Percentiles rank a stretch among this genome's conserved stretches.
phyloP scores from a whole-genome alignment of 306 rosid genomes.

The Acacia acuminata region DNA sequence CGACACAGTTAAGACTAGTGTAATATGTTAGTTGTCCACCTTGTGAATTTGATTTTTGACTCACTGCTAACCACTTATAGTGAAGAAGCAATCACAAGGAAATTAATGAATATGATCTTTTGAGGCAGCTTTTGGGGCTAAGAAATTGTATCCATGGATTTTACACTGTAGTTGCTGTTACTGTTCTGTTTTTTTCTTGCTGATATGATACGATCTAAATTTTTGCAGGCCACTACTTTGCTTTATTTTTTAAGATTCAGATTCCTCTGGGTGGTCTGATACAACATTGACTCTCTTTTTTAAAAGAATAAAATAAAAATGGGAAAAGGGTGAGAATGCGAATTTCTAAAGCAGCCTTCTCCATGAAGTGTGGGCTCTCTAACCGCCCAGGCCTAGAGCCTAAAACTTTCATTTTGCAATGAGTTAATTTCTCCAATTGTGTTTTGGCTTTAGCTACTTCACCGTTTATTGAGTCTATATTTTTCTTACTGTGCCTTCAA shows the following conservation, averaged over 20 bases:
- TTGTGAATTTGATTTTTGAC: conserved; percentile 23
- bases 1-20: background rate
- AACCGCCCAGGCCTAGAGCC: background rate
- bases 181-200: background rate
- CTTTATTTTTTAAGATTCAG: background rate
- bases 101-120: conserved; percentile 14
- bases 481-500: conserved; percentile 25
- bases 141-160: background rate
- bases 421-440: conserved; percentile 6
- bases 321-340: background rate
- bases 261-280: conserved; percentile 6
- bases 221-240: background rate
- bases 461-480: background rate
- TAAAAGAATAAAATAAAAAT: background rate
- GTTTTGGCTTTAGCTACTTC: conserved; percentile 16
- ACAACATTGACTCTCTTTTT: background rate
- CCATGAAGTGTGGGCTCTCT: background rate
- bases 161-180: conserved; percentile 7
- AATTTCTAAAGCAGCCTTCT: background rate
- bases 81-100: conserved; percentile 9
- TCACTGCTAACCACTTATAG: background rate
- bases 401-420: conserved; percentile 3
- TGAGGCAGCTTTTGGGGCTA: conserved; percentile 6
- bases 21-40: conserved; percentile 18
- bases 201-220: background rate